Evolutionary conservation across 768 basidiomycete genomes (phyloP), one percentile per base, ranked within the genome.

Genomic region (Amanita molliuscula): DNA sequence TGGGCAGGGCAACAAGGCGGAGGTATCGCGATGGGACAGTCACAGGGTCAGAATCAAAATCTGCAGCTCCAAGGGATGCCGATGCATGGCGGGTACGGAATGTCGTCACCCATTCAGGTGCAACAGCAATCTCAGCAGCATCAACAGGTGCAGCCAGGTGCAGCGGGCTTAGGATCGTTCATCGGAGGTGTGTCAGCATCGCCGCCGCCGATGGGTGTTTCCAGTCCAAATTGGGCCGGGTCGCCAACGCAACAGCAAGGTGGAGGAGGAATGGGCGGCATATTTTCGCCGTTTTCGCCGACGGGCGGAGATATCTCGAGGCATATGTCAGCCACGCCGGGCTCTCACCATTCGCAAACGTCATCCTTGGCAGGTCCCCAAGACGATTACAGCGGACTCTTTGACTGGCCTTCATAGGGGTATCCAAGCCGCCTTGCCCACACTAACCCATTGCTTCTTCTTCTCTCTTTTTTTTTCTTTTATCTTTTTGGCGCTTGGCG

Each of bases 321-420:
- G 50, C 71, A 76, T 55, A 69, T 79, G 73, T 70, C 74, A 29
- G 67, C 63, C 41, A 81, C 79, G 38, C 72, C 78, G 53, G 69
- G 61, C 11, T 74, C 74, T 54, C 69, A 59, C 36, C 65, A 64
- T 43, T 59, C 58, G 54, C 59, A 61, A 46, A 58, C 55, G 44
- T 71, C 70, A 33, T 49, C 48, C 21, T 40, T 49, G 26, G 38
- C 33, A 10, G 48, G 48, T 16, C 34, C 49, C 15, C 49, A 43
- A 36, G 49, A 50, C 16, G 49, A 50, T 44, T 50, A 43, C 44
- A 23, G 49, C 10, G 79, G 80, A 54, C 64, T 79, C 54, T 78
- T 81, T 61, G 78, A 76, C 59, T 82, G 81, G 76, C 67, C 68
- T 50, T 71, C 63, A 68, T 67, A 61, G 58, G 7, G 13, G 16